Percentiles rank a stretch among this genome's conserved stretches.
These are phyloP conservation scores for Phytophthora palmivora DNA, from an alignment of 352 stramenopile species.

Conservation along the genomic window DNA sequence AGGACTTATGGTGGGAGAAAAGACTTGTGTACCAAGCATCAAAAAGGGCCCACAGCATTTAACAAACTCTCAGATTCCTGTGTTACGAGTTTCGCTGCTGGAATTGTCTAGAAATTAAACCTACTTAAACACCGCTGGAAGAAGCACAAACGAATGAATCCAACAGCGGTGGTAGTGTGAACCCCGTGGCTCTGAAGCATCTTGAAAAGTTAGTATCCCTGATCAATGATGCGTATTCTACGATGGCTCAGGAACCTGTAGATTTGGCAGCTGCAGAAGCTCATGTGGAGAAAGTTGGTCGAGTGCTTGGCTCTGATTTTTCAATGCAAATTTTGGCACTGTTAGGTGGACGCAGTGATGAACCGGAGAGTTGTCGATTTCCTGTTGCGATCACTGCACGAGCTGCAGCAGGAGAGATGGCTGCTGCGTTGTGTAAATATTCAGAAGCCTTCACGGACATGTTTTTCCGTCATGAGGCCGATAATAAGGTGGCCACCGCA, in stretches of 20 bases:
- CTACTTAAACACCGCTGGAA: constrained; percentile 67
- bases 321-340: constrained; percentile 67
- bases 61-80: constrained; percentile 53
- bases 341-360: constrained; percentile 42
- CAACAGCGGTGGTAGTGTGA: constrained; percentile 37
- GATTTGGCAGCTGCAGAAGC: constrained; percentile 49
- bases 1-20: constrained; percentile 24
- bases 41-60: constrained; percentile 39
- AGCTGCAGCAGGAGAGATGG: constrained; percentile 41
- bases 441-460: constrained; percentile 67
- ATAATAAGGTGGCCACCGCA: constrained; percentile 31
- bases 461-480: constrained; percentile 41
- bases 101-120: constrained; percentile 81
- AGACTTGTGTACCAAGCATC: neutral
- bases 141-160: constrained; percentile 53
- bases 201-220: constrained; percentile 72
- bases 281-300: constrained; percentile 66
- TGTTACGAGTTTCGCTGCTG: constrained; percentile 73
- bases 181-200: constrained; percentile 67
- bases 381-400: constrained; percentile 36
- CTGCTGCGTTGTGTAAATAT: constrained; percentile 51
- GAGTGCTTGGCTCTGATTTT: constrained; percentile 68
- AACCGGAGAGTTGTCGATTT: constrained; percentile 43
- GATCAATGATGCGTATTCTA: constrained; percentile 78
- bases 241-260: constrained; percentile 60